A percentile compares a stretch with the other conserved stretches of the same genome.
Conservation (phyloP, 2,329 filamentous ascomycete species). For the Ophiostoma populinum region DNA sequence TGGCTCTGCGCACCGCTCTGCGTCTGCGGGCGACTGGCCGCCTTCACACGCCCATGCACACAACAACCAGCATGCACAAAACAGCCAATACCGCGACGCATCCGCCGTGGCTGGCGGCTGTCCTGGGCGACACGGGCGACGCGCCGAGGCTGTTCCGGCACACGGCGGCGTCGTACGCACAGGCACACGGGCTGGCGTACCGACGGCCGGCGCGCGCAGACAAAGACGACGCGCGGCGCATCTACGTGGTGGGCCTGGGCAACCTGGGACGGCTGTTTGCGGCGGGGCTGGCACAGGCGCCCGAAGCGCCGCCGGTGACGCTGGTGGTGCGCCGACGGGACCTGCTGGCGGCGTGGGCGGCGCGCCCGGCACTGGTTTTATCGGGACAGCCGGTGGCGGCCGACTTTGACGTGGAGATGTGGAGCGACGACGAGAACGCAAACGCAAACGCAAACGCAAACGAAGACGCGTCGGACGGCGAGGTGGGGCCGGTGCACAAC, state of each 20-base stretch:
- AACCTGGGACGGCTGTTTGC: constrained; percentile 71
- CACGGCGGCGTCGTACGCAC: neutral
- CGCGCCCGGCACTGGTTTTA: constrained; percentile 26
- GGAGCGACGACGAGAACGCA: constrained; percentile 28
- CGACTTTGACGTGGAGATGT: constrained; percentile 35
- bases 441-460: constrained; percentile 15
- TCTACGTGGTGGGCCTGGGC: constrained; percentile 66
- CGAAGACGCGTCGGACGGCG: constrained; percentile 13
- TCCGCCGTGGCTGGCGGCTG: constrained; percentile 7
- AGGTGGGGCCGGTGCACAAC: constrained; percentile 36
- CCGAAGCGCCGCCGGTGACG: constrained; percentile 53
- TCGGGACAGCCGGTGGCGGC: constrained; percentile 11
- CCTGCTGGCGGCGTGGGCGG: constrained; percentile 30
- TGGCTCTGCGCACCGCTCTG: too few species aligned
- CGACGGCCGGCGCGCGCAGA: neutral
- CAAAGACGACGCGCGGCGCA: constrained; percentile 20
- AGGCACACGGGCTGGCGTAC: too few species aligned
- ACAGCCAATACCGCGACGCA: too few species aligned
- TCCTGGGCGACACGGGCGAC: constrained; percentile 1
- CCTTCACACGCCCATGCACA: too few species aligned
- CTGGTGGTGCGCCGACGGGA: constrained; percentile 54
- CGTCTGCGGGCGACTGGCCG: too few species aligned
- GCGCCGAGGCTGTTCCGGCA: constrained; percentile 7
- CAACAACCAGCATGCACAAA: too few species aligned
- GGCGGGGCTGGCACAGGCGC: constrained; percentile 44